Evolutionary conservation across 2,329 filamentous ascomycete species (phyloP).

Genomic region (Ophiocordyceps camponoti-saundersi): DNA sequence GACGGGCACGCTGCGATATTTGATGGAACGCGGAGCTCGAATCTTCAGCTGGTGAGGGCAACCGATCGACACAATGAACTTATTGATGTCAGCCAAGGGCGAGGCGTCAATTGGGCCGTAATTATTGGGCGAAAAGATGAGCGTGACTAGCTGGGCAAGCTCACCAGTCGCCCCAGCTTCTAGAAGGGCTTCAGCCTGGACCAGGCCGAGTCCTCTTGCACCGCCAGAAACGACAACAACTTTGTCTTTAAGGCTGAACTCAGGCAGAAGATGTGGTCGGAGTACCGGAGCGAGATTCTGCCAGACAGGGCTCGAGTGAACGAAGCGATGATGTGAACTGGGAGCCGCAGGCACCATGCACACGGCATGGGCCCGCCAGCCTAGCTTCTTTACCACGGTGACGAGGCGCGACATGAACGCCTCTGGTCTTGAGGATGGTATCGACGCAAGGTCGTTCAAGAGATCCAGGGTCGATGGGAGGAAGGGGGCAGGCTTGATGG

Average conservation of each 20-base stretch:
- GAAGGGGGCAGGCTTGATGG: not conserved
- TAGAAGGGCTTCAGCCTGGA: slow-evolving; percentile 61
- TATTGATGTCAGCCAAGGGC: not conserved
- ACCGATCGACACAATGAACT: slow-evolving; percentile 52
- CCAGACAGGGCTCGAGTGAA: slow-evolving; percentile 7
- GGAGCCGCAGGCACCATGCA: not conserved
- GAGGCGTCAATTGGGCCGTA: not conserved
- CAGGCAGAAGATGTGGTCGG: slow-evolving; percentile 32
- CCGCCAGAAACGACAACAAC: slow-evolving; percentile 64
- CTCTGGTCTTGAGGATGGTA: not conserved
- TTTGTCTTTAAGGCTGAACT: slow-evolving; percentile 60
- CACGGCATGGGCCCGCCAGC: slow-evolving; percentile 3
- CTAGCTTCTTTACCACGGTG: slow-evolving; percentile 7
- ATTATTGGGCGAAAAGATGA: not conserved
- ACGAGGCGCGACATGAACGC: slow-evolving; percentile 11
- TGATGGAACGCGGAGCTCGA: slow-evolving; percentile 40
- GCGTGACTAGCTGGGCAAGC: not conserved
- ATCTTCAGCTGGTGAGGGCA: slow-evolving; percentile 29
- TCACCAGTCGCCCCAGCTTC: slow-evolving; percentile 58
- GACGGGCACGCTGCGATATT: slow-evolving; percentile 44
- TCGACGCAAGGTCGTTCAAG: not conserved
- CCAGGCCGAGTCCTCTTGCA: slow-evolving; percentile 60
- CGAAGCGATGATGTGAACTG: slow-evolving; percentile 2
- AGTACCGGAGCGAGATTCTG: slow-evolving; percentile 6
- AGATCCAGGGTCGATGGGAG: not conserved